Evolutionary conservation across 805 yeast species (phyloP).

Genomic region (Kodamaea sagamina): DNA sequence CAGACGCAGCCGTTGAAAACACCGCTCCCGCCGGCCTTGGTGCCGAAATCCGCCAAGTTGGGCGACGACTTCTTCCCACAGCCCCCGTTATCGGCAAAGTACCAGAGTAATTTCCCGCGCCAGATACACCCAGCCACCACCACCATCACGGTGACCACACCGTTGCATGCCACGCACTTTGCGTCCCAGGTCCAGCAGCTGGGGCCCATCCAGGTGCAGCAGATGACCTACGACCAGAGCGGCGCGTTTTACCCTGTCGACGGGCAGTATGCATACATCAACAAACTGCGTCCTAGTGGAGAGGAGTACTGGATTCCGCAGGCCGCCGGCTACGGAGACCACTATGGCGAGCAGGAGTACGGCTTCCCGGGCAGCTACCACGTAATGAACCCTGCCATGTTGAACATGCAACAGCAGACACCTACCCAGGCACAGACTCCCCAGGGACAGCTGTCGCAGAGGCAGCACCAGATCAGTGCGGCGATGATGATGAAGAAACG

Average conservation of each 20-base stretch:
- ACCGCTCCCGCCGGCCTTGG: constrained; percentile 19
- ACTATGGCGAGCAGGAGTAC: constrained; percentile 14
- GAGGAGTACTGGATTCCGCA: constrained; percentile 21
- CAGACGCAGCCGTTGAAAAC: constrained; percentile 50
- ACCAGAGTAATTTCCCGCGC: constrained; percentile 22
- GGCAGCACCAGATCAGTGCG: constrained; percentile 36
- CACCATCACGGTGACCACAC: constrained; percentile 11
- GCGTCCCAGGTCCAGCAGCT: constrained; percentile 10
- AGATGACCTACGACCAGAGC: constrained; percentile 6
- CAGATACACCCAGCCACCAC: constrained; percentile 11
- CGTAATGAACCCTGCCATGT: constrained; percentile 19
- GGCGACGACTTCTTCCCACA: constrained; percentile 25
- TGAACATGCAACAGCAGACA: constrained; percentile 6
- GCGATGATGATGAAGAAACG: constrained; percentile 36
- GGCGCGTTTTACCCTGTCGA: constrained; percentile 9
- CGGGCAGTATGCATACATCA: constrained; percentile 8
- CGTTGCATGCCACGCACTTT: constrained; percentile 10
- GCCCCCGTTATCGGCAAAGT: constrained; percentile 29
- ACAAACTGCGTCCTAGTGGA: constrained; percentile 8
- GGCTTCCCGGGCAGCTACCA: constrained; percentile 15
- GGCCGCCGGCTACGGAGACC: constrained; percentile 14
- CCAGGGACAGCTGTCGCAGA: constrained; percentile 20
- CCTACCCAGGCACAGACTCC: constrained; percentile 12
- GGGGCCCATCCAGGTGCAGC: constrained; percentile 9
- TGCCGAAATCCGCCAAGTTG: constrained; percentile 13